Conservation (phyloP, 1,139 yeast species). For the Candida freyschussii region DNA sequence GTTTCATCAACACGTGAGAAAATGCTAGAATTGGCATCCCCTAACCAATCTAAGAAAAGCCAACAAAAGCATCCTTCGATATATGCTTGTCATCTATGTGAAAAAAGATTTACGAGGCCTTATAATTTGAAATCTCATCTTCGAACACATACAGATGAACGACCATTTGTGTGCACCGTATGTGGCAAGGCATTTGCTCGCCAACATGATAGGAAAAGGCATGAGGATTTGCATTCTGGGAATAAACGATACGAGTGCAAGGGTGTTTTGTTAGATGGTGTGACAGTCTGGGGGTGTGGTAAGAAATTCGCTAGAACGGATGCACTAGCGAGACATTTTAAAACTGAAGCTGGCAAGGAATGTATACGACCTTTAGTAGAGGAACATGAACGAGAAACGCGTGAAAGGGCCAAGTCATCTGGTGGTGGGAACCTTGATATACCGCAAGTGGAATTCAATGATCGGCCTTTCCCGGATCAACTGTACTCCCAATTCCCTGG, state of each 20-base stretch:
- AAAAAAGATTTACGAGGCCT: conserved; percentile 83
- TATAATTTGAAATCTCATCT: conserved; percentile 88
- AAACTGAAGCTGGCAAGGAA: conserved; percentile 85
- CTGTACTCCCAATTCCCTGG: conserved; percentile 18
- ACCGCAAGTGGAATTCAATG: conserved; percentile 7
- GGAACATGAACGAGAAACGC: conserved; percentile 48
- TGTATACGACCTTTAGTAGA: conserved; percentile 74
- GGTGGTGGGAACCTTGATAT: conserved; percentile 8
- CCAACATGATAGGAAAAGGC: conserved; percentile 91
- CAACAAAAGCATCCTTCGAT: conserved; percentile 75
- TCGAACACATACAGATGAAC: conserved; percentile 89
- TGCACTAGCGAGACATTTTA: conserved; percentile 89
- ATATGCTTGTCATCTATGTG: conserved; percentile 81
- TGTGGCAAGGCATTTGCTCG: conserved; percentile 96
- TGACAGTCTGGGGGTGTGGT: conserved; percentile 81
- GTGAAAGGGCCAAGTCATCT: conserved; percentile 1
- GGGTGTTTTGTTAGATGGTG: conserved; percentile 60
- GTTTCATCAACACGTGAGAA: conserved; percentile 45
- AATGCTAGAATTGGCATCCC: conserved; percentile 58
- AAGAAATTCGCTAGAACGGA: conserved; percentile 93
- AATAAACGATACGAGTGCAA: conserved; percentile 83
- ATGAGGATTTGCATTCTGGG: conserved; percentile 89
- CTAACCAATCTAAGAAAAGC: conserved; percentile 44
- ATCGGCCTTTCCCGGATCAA: conserved; percentile 15
- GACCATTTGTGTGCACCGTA: conserved; percentile 80